Conservation (phyloP, 202 grass and related monocot genomes). For the Elaeis oleifera region DNA sequence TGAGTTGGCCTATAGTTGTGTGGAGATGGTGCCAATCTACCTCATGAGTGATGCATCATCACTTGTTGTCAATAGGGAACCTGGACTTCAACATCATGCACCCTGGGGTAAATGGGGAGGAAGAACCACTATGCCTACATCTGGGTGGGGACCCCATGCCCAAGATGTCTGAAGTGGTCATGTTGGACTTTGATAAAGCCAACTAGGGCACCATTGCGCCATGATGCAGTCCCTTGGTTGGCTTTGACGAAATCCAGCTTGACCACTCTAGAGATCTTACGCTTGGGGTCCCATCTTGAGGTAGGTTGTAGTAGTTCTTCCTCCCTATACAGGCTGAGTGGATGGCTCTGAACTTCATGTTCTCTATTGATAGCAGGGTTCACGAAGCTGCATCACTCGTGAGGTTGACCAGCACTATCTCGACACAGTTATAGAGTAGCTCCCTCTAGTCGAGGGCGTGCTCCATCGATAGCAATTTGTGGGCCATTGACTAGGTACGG, state of each 20-base stretch:
- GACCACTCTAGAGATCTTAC: not conserved
- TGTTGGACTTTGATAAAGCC: conserved; percentile 1
- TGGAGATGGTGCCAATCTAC: conserved; percentile 5
- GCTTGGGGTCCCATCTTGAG: not conserved
- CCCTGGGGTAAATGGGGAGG: not conserved
- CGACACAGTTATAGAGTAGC: conserved; percentile 45
- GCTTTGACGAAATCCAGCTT: too few relatives aligned
- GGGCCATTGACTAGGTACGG: conserved; percentile 42
- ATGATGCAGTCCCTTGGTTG: too few relatives aligned
- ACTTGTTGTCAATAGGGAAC: not conserved
- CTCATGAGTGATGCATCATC: not conserved
- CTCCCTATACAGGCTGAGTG: not conserved
- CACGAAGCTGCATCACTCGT: not conserved
- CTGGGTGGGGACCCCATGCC: not conserved
- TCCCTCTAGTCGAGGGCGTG: conserved; percentile 59
- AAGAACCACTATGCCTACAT: not conserved
- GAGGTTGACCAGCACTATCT: conserved; percentile 73
- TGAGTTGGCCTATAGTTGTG: not conserved
- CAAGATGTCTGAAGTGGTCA: not conserved
- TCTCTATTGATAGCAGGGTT: not conserved
- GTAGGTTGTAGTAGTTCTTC: conserved; percentile 8
- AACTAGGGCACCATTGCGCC: not conserved
- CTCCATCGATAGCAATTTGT: conserved; percentile 72
- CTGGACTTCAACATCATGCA: conserved; percentile 6
- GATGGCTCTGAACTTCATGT: not conserved